Evolutionary conservation across 306 rosid genomes (phyloP), one percentile per base, ranked within the genome.

Genomic region (Begonia fuchsioides): DNA sequence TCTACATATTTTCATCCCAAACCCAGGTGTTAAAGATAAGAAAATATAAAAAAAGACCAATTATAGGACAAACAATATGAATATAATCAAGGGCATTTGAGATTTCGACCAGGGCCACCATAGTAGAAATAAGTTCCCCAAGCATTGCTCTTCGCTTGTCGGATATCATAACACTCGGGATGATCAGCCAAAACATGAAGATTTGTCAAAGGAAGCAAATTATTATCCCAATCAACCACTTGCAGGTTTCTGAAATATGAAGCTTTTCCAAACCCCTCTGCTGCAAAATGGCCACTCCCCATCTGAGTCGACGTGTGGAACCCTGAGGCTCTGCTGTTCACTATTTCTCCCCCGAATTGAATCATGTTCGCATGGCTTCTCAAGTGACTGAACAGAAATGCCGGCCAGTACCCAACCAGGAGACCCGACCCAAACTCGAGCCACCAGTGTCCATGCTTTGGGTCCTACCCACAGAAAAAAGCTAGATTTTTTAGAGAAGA

Each of bases 371-470:
- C 92, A 64, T 81, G 85, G 45, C 50, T 69, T 56, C 92, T 74
- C 53, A 81, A 64, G 59, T 77, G 92, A 53, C 85, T 81, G 41
- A 81, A 81, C 62, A 81, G 38, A 55, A 43, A 68, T 51, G 77
- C 85, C 18, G 92, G 92, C 92, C 92, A 81, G 50, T 81, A 81
- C 12, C 92, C 92, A 2, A 81, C 92, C 11, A 81, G 60, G 14
- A 71, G 54, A 4, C 92, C 85, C 6, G 85, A 63, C 38, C 92
- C 92, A 17, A 77, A 74, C 13, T 81, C 82, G 13, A 81, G 66
- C 92, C 92, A 81, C 92, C 92, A 81, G 49, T 81, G 85, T 41
- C 92, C 92, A 53, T 74, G 79, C 47, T 77, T 81, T 17, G 92
- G 92, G 58, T 81, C 92, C 92, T 81, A 53, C 44, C 32, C 12